These are phyloP conservation scores for Novymonas esmeraldas DNA, from an alignment of 208 protist species.

Conservation along the genomic window DNA sequence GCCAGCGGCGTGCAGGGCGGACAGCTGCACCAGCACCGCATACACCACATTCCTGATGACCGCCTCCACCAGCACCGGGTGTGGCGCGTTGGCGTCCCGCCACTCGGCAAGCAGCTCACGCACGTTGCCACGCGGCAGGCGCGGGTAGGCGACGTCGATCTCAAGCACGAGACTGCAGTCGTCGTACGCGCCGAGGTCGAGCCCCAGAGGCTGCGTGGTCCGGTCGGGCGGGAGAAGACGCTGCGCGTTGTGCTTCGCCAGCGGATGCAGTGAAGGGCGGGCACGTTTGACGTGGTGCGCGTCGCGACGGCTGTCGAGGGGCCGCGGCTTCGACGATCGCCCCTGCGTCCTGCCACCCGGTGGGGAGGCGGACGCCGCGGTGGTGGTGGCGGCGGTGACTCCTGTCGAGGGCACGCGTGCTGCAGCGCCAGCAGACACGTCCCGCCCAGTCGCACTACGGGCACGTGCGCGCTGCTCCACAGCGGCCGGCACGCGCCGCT, in stretches of 20 bases:
- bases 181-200: constrained; percentile 21
- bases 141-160: constrained; percentile 52
- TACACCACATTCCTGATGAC: constrained; percentile 72
- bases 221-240: neutral
- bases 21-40: constrained; percentile 56
- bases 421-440: neutral
- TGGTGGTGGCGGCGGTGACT: neutral
- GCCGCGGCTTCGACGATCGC: too few relatives aligned
- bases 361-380: too few relatives aligned
- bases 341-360: too few relatives aligned
- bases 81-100: constrained; percentile 27
- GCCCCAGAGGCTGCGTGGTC: constrained; percentile 13
- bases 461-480: neutral
- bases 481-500: too few relatives aligned
- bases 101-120: constrained; percentile 49
- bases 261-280: neutral
- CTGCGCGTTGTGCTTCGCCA: constrained; percentile 1
- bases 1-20: constrained; percentile 50
- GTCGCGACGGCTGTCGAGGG: neutral
- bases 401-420: neutral
- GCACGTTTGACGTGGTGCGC: neutral
- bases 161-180: constrained; percentile 35
- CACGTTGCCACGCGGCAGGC: constrained; percentile 57
- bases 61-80: constrained; percentile 52
- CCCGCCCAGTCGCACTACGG: neutral